Evolutionary conservation across 2,329 filamentous ascomycete genomes (phyloP).

Genomic region (Aspergillus melleus): DNA sequence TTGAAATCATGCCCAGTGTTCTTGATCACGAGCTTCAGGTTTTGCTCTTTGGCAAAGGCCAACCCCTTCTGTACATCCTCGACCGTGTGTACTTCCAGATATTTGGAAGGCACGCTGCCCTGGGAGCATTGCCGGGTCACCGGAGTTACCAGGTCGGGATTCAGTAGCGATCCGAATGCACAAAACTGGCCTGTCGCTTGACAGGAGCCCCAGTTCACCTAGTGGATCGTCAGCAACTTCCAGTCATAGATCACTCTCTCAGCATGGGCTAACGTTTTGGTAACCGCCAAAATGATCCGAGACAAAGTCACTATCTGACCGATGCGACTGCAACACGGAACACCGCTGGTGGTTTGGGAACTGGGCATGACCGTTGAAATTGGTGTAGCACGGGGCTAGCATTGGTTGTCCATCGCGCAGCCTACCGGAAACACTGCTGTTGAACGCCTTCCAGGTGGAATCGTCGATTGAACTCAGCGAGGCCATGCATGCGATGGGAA

Average conservation of each 20-base stretch:
- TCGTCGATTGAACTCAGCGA: background rate
- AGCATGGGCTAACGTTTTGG: background rate
- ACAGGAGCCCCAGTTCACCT: slow-evolving; percentile 11
- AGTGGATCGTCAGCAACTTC: background rate
- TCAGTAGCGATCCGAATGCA: background rate
- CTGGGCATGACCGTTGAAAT: background rate
- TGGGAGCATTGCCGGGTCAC: slow-evolving; percentile 2
- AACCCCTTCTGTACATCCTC: slow-evolving; percentile 12
- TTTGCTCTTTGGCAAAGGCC: slow-evolving; percentile 6
- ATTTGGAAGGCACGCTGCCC: slow-evolving; percentile 12
- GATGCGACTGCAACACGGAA: background rate
- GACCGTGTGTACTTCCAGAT: slow-evolving; percentile 8
- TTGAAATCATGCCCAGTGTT: slow-evolving; percentile 19
- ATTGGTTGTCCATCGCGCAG: slow-evolving; percentile 10
- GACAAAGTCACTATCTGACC: background rate
- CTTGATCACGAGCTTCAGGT: slow-evolving; percentile 13
- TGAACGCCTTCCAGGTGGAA: slow-evolving; percentile 7
- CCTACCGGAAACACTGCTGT: slow-evolving; percentile 5
- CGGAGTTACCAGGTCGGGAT: background rate
- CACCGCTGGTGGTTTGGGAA: slow-evolving; percentile 1
- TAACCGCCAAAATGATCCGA: slow-evolving; percentile 11
- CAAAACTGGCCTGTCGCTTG: slow-evolving; percentile 10
- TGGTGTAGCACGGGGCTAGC: slow-evolving; percentile 5
- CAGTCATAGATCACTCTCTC: too few relatives aligned
- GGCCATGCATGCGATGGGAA: background rate